A percentile compares a stretch with the other conserved stretches of the same genome.
These are phyloP conservation scores for Fusarium abutilonis DNA, from an alignment of 2,329 filamentous ascomycete species.

Conservation along the genomic window DNA sequence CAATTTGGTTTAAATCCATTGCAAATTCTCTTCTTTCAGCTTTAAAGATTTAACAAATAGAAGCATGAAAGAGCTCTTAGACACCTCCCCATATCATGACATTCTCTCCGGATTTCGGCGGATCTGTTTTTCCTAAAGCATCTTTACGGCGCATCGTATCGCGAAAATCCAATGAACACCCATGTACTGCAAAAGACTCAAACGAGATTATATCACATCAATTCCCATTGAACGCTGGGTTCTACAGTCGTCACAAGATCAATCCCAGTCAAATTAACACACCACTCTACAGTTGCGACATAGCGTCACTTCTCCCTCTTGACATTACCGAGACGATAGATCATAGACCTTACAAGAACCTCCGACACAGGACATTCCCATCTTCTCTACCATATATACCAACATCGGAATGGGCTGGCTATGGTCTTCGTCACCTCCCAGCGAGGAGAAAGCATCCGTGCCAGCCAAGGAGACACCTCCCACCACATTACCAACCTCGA, in stretches of 20 bases:
- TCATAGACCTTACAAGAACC: neutral
- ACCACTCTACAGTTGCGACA: neutral
- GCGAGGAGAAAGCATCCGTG: conserved; percentile 38
- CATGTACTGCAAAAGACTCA: conserved; percentile 1
- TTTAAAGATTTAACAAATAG: neutral
- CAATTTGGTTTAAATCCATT: neutral
- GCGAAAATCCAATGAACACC: conserved; percentile 20
- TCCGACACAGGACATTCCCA: neutral
- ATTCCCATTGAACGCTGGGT: conserved; percentile 4
- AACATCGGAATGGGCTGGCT: conserved; percentile 67
- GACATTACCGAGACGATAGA: neutral
- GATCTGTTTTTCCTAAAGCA: conserved; percentile 42
- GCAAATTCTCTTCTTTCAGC: neutral
- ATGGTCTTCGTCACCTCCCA: conserved; percentile 58
- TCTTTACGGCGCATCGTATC: conserved; percentile 14
- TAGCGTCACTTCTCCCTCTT: neutral
- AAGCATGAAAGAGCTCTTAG: neutral
- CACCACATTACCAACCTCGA: conserved; percentile 32
- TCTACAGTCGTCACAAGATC: conserved; percentile 5
- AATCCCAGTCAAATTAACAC: neutral
- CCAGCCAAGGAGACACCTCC: conserved; percentile 40
- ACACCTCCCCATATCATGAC: neutral
- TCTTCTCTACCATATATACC: conserved; percentile 2
- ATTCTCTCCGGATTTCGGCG: conserved; percentile 38
- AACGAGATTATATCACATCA: conserved; percentile 3